Conservation (phyloP, 768 basidiomycete species). For the Russula compacta region DNA sequence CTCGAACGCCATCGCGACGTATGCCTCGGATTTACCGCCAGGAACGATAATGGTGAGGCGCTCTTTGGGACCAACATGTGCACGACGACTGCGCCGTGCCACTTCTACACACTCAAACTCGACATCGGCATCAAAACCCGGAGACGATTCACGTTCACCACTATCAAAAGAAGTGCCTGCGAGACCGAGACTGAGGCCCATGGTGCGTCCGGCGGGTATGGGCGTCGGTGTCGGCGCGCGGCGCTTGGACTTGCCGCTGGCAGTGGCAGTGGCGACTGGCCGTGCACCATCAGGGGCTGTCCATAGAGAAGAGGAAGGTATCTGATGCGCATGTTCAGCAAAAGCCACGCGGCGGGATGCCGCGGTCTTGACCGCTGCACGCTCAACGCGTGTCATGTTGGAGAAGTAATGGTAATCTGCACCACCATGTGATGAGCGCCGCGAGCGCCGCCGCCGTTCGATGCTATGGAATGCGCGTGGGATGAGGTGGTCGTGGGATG, state of each 20-base stretch:
- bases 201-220: neutral
- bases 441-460: conserved; percentile 4
- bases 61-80: neutral
- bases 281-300: neutral
- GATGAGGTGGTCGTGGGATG: neutral
- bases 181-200: neutral
- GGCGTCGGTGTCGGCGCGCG: neutral
- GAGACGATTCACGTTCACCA: conserved; percentile 1
- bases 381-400: conserved; percentile 4
- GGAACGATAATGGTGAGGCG: conserved; percentile 14
- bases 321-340: neutral
- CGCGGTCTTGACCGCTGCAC: neutral
- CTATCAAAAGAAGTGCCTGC: neutral
- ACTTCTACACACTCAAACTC: neutral
- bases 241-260: neutral
- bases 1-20: conserved; percentile 14
- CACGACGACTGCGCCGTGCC: neutral
- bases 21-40: conserved; percentile 16
- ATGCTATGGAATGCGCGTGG: conserved; percentile 7
- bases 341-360: conserved; percentile 5
- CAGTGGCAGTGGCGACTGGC: neutral
- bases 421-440: neutral
- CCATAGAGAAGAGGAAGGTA: conserved; percentile 8
- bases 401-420: neutral
- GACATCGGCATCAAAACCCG: conserved; percentile 8